These are phyloP conservation scores for Termitomyces bulborhizus DNA, from an alignment of 768 basidiomycete species.

Conservation along the genomic window DNA sequence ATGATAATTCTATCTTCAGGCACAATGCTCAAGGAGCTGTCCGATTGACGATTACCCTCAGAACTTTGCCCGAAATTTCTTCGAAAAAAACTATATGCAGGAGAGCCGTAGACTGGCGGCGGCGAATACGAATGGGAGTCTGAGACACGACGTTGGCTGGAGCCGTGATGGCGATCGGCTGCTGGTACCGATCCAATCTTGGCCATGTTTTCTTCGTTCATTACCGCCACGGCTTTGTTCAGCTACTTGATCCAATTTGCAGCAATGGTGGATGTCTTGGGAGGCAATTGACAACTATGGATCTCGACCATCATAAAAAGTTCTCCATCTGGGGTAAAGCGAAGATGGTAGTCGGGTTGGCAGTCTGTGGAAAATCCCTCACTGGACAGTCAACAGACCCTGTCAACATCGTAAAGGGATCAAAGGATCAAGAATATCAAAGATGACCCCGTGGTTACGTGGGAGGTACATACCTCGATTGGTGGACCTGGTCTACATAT, in stretches of 20 bases:
- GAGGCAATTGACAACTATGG: background rate
- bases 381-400: background rate
- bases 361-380: background rate
- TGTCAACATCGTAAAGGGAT: background rate
- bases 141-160: background rate
- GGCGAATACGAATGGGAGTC: background rate
- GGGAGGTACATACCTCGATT: background rate
- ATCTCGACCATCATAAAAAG: background rate
- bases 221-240: background rate
- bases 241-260: background rate
- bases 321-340: background rate
- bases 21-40: conserved; percentile 5
- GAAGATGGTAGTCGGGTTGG: background rate
- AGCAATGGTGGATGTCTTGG: background rate
- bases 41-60: background rate
- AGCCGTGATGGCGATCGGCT: background rate
- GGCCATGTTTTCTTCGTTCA: background rate
- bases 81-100: background rate
- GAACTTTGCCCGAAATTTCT: background rate
- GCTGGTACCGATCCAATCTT: background rate
- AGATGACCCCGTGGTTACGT: background rate
- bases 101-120: background rate
- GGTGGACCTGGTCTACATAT: background rate
- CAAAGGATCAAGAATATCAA: background rate
- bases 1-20: conserved; percentile 10